phyloP scores from a whole-genome alignment of 176 grass and related monocot species.

The Luzula sylvatica region DNA sequence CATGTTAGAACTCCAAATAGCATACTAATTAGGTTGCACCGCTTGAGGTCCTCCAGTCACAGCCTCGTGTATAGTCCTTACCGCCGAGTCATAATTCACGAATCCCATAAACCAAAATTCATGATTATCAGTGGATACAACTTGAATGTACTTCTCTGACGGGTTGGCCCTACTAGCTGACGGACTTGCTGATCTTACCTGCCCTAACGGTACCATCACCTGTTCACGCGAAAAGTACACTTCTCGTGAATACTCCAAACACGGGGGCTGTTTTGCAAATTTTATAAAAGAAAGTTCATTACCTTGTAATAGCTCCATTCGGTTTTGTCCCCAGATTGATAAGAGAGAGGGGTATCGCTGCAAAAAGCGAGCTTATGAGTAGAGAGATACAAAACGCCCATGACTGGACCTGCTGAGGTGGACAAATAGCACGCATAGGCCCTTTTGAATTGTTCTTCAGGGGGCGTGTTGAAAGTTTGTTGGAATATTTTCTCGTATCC shows the following conservation, averaged over 20 bases:
- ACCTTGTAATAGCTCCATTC: constrained; percentile 99
- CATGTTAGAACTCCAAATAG: too few relatives aligned
- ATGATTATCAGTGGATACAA: constrained; percentile 81
- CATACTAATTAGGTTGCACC: constrained; percentile 29
- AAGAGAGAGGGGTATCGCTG: constrained; percentile 83
- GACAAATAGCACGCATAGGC: constrained; percentile 85
- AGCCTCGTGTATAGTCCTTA: constrained; percentile 76
- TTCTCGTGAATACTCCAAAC: background rate
- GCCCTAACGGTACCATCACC: constrained; percentile 67
- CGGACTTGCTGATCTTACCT: constrained; percentile 66
- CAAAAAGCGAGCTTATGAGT: constrained; percentile 85
- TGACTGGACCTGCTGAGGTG: constrained; percentile 87
- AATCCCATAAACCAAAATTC: constrained; percentile 99
- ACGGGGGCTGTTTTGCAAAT: too few relatives aligned
- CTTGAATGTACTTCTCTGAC: constrained; percentile 86
- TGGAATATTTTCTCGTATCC: constrained; percentile 98
- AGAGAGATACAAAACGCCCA: constrained; percentile 92
- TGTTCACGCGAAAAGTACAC: constrained; percentile 22
- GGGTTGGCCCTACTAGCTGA: constrained; percentile 61
- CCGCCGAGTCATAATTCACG: constrained; percentile 83
- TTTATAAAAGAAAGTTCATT: background rate
- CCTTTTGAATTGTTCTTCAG: constrained; percentile 79
- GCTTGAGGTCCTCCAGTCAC: constrained; percentile 32
- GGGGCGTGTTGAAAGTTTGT: constrained; percentile 62
- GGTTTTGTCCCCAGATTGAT: constrained; percentile 71